Evolutionary conservation across 306 rosid genomes (phyloP), one percentile per base, ranked within the genome.

Genomic region (Luffa aegyptiaca): DNA sequence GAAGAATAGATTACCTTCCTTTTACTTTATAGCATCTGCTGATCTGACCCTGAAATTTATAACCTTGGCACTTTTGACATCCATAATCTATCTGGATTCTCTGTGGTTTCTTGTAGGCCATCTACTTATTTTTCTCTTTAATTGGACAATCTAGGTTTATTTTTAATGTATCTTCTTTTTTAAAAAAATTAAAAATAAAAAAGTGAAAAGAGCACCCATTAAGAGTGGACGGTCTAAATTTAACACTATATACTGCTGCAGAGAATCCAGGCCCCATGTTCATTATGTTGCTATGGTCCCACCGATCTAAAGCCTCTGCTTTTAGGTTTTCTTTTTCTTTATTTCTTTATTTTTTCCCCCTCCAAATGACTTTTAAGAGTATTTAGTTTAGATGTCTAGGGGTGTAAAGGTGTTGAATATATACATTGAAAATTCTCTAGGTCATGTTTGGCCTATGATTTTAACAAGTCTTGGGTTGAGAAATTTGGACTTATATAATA

Each of bases 41-140:
- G 58, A 72, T 72, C 58, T 72, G 58, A 72, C 77, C 77, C 21
- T 72, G 77, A 72, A 72, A 72, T 48, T 72, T 72, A 41, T 20
- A 48, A 14, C 77, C 21, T 45, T 72, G 31, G 59, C 77, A 20
- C 55, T 44, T 5, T 2, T 45, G 76, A 70, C 52, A 44, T 70
- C 37, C 56, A 48, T 72, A 20, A 45, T 72, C 59, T 72, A 45
- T 72, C 21, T 48, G 77, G 77, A 72, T 72, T 72, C 59, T 26
- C 77, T 72, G 44, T 72, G 42, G 77, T 48, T 26, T 72, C 21
- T 72, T 72, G 16, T 48, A 46, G 58, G 77, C 75, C 75, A 44
- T 69, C 10, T 69, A 69, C 75, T 69, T 68, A 71, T 42, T 72
- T 72, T 72, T 21, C 42, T 21, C 48, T 64, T 48, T 21, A 48